These are phyloP conservation scores for Achaetomium macrosporum DNA, from an alignment of 2,329 filamentous ascomycete species.

Conservation along the genomic window DNA sequence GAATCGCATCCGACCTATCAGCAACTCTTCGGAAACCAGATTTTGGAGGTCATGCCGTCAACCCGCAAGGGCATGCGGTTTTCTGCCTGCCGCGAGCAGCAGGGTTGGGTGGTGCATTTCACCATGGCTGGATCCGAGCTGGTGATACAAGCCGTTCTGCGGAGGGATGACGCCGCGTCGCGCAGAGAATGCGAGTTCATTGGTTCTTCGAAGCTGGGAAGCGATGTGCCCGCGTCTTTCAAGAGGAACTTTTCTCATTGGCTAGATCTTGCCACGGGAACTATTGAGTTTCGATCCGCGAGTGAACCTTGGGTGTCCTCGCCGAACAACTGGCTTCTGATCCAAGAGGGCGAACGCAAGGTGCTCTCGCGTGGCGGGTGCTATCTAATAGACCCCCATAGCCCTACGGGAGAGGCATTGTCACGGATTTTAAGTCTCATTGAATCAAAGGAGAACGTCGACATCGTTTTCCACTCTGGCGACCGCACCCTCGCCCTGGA, in stretches of 20 bases:
- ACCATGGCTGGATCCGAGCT: conserved; percentile 25
- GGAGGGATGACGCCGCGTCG: no score
- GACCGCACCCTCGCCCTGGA: conserved; percentile 32
- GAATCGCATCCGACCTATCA: conserved; percentile 35
- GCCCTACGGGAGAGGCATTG: conserved; percentile 31
- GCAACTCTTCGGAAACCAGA: conserved; percentile 37
- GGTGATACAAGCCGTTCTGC: conserved; percentile 20
- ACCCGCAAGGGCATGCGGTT: conserved; percentile 36
- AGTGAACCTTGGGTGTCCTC: conserved; percentile 7
- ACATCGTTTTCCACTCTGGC: conserved; percentile 28
- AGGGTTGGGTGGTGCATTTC: conserved; percentile 34
- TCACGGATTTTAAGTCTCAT: conserved; percentile 32
- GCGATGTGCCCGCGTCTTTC: conserved; percentile 17
- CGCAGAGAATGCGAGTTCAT: conserved; percentile 30
- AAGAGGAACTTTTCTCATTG: conserved; percentile 15
- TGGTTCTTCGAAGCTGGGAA: not conserved
- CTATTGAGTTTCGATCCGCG: conserved; percentile 17
- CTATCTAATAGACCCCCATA: conserved; percentile 32
- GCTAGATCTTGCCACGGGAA: conserved; percentile 9
- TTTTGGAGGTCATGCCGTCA: conserved; percentile 41
- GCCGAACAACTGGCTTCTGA: conserved; percentile 12
- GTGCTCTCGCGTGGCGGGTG: not conserved
- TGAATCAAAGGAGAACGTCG: conserved; percentile 32
- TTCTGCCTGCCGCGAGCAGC: conserved; percentile 30
- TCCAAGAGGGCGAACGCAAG: not conserved